Conservation (phyloP, 768 basidiomycete genomes). For the Coprinopsis sp. region DNA sequence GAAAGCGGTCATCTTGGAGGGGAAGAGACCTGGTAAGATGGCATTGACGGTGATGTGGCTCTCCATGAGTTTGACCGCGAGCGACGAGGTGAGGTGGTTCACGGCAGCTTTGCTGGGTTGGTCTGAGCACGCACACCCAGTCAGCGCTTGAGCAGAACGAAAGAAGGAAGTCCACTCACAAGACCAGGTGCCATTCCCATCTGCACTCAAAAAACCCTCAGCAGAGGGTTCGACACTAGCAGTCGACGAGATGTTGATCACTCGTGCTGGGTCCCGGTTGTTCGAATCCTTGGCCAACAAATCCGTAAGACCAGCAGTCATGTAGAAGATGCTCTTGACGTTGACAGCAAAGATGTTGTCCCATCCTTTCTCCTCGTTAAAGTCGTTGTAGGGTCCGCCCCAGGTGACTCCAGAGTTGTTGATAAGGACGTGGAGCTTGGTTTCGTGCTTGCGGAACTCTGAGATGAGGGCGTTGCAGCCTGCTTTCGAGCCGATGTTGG, state of each 20-base stretch:
- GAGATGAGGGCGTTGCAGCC: slow-evolving; percentile 72
- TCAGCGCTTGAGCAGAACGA: neutral
- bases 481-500: slow-evolving; percentile 66
- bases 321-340: slow-evolving; percentile 81
- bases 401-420: slow-evolving; percentile 82
- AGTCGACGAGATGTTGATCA: slow-evolving; percentile 80
- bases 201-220: slow-evolving; percentile 46
- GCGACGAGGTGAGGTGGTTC: slow-evolving; percentile 72
- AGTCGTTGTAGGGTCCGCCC: slow-evolving; percentile 65
- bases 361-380: slow-evolving; percentile 84
- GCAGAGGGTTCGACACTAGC: slow-evolving; percentile 50
- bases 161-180: slow-evolving; percentile 48
- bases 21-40: slow-evolving; percentile 78
- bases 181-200: slow-evolving; percentile 69
- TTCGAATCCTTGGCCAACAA: slow-evolving; percentile 63
- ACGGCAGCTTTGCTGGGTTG: slow-evolving; percentile 83
- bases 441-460: slow-evolving; percentile 65
- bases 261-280: slow-evolving; percentile 61
- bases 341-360: slow-evolving; percentile 79
- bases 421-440: slow-evolving; percentile 74
- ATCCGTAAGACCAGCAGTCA: slow-evolving; percentile 55
- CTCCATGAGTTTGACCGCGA: slow-evolving; percentile 61
- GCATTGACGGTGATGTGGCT: slow-evolving; percentile 75
- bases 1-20: slow-evolving; percentile 80
- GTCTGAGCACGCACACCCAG: slow-evolving; percentile 44